A percentile compares a stretch with the other conserved stretches of the same genome.
Conservation (phyloP, 2,329 filamentous ascomycete species). For the Phialophora chinensis region DNA sequence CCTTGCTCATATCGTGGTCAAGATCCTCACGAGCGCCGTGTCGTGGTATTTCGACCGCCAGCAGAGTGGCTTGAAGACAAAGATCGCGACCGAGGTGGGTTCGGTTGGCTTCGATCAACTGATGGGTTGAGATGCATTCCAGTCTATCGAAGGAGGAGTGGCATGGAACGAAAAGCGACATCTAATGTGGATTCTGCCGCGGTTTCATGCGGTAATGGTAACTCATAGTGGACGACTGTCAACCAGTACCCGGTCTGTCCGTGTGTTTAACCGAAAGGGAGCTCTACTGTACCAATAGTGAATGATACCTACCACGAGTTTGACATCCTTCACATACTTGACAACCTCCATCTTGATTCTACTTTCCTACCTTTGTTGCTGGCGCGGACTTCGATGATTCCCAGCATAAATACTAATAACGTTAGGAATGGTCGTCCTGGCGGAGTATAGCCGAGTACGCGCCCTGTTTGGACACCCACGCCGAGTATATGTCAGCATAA, state of each 20-base stretch:
- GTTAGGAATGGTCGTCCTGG: neutral
- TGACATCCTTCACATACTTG: neutral
- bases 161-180: neutral
- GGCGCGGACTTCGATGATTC: neutral
- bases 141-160: too few species aligned
- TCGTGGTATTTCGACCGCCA: conserved; percentile 9
- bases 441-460: neutral
- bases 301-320: neutral
- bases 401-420: neutral
- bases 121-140: neutral
- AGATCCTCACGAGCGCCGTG: conserved; percentile 2
- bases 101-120: conserved; percentile 1
- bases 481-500: neutral
- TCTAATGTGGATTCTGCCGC: neutral
- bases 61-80: conserved; percentile 10
- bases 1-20: conserved; percentile 1
- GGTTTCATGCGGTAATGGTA: too few species aligned
- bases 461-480: neutral
- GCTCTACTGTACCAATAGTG: neutral
- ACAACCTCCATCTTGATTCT: neutral
- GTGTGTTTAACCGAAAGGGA: too few species aligned
- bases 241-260: neutral
- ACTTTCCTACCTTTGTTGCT: neutral
- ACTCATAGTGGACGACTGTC: neutral
- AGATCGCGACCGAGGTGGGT: conserved; percentile 3